phyloP scores from a whole-genome alignment of 495 filamentous ascomycete genomes.

The Hyaloscypha variabilis region DNA sequence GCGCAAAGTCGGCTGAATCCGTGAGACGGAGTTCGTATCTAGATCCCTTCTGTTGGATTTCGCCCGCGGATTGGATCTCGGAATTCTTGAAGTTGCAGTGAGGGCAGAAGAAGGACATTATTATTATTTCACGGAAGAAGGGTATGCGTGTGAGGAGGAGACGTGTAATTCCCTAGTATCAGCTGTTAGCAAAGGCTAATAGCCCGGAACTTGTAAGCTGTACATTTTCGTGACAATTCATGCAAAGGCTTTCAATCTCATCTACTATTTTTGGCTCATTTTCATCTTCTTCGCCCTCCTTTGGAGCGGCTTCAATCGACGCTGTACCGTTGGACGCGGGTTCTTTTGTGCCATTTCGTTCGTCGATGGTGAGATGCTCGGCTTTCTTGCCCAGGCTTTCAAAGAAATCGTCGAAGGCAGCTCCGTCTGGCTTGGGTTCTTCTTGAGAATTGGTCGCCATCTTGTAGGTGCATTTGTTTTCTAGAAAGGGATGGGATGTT shows the following conservation, averaged over 20 bases:
- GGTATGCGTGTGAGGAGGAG: conserved; percentile 89
- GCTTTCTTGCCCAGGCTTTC: conserved; percentile 57
- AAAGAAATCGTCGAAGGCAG: conserved; percentile 46
- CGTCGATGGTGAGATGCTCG: conserved; percentile 39
- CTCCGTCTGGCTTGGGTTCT: conserved; percentile 31
- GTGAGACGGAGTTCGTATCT: conserved; percentile 76
- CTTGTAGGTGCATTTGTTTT: conserved; percentile 30
- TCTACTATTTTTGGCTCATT: conserved; percentile 60
- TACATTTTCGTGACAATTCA: conserved; percentile 89
- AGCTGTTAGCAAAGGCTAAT: conserved; percentile 6
- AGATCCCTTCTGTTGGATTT: conserved; percentile 87
- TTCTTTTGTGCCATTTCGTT: conserved; percentile 14
- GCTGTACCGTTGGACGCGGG: not conserved
- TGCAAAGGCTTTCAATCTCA: conserved; percentile 73
- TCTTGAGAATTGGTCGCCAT: conserved; percentile 25
- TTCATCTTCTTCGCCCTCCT: conserved; percentile 24
- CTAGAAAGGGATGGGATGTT: conserved; percentile 24
- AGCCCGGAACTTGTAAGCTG: not conserved
- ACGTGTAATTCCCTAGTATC: conserved; percentile 72
- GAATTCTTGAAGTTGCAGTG: conserved; percentile 89
- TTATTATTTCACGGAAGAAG: conserved; percentile 93
- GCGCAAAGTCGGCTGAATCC: conserved; percentile 69
- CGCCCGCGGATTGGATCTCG: conserved; percentile 86
- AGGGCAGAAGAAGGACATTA: conserved; percentile 93
- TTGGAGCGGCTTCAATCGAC: not conserved